These are phyloP conservation scores for Caulochytrium protostelioides DNA, from an alignment of 371 early-diverging fungal genomes.

Conservation along the genomic window DNA sequence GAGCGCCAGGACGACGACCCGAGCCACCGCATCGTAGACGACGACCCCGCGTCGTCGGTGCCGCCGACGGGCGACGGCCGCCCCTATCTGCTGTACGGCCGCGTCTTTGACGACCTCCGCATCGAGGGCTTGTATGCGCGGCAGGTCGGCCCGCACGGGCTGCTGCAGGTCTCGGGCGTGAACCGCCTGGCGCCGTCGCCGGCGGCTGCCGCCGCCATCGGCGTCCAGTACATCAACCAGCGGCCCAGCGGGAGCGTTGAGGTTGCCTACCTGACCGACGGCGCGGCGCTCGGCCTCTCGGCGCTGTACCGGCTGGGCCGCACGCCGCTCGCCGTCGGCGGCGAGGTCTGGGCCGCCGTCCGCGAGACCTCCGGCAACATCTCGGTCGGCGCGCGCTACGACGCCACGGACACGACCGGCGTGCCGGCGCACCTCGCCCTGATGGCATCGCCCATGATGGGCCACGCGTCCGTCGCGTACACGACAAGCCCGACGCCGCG, in stretches of 20 bases:
- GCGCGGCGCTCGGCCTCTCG: conserved; percentile 50
- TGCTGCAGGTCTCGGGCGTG: conserved; percentile 47
- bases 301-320: conserved; percentile 50
- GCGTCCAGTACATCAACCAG: conserved; percentile 50
- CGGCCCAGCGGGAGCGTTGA: conserved; percentile 52
- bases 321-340: conserved; percentile 44
- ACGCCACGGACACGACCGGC: conserved; percentile 3
- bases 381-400: conserved; percentile 16
- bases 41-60: conserved; percentile 30
- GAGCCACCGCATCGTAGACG: conserved; percentile 2
- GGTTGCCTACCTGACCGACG: conserved; percentile 47
- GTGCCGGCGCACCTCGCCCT: conserved; percentile 42
- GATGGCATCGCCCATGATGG: conserved; percentile 67
- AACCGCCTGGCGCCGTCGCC: too few species aligned
- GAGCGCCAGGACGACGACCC: conserved; percentile 1
- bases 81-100: conserved; percentile 51
- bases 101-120: conserved; percentile 18
- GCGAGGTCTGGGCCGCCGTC: conserved; percentile 61
- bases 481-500: conserved; percentile 47
- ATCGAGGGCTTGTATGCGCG: conserved; percentile 50
- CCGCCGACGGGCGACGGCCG: conserved; percentile 25
- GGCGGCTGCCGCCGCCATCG: too few species aligned
- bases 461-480: conserved; percentile 53
- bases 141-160: conserved; percentile 32
- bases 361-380: conserved; percentile 53